Percentiles rank a stretch among this genome's conserved stretches.
phyloP scores from a whole-genome alignment of 2,329 filamentous ascomycete species.

The Lachnellula willkommii region DNA sequence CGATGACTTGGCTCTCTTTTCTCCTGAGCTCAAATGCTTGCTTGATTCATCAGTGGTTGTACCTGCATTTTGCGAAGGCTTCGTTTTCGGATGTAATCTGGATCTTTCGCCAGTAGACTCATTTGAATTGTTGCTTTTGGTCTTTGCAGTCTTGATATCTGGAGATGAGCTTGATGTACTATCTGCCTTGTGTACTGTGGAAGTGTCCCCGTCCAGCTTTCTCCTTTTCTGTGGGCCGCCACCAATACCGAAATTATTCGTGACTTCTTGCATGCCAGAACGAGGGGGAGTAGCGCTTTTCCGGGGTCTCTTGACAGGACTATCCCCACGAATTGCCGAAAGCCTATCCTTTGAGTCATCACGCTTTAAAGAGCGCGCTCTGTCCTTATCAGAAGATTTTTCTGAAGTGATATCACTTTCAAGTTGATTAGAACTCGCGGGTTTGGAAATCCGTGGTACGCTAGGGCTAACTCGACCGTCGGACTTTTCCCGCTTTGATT shows the following conservation, averaged over 20 bases:
- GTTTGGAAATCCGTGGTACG: slow-evolving; percentile 18
- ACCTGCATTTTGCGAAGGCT: slow-evolving; percentile 10
- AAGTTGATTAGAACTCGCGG: slow-evolving; percentile 6
- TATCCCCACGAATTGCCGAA: slow-evolving; percentile 44
- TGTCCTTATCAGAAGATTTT: slow-evolving; percentile 35
- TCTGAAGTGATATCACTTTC: slow-evolving; percentile 23
- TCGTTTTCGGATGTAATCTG: slow-evolving; percentile 13
- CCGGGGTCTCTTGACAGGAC: slow-evolving; percentile 52
- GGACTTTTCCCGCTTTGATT: slow-evolving; percentile 47
- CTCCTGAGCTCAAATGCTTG: slow-evolving; percentile 6
- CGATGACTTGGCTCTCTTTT: not conserved
- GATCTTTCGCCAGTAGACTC: slow-evolving; percentile 16
- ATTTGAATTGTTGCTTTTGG: slow-evolving; percentile 17
- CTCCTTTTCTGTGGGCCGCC: slow-evolving; percentile 52
- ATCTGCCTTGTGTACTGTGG: slow-evolving; percentile 18
- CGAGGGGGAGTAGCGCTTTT: slow-evolving; percentile 54
- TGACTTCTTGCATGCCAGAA: slow-evolving; percentile 37
- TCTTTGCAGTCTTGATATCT: slow-evolving; percentile 18
- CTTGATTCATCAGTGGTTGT: slow-evolving; percentile 4
- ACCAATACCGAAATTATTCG: slow-evolving; percentile 45
- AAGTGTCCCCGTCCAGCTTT: slow-evolving; percentile 47
- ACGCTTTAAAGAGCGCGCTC: slow-evolving; percentile 55
- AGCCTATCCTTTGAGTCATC: slow-evolving; percentile 55
- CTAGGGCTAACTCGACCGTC: slow-evolving; percentile 33
- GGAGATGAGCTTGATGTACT: slow-evolving; percentile 24